Base-by-base conservation (phyloP, 2,329 filamentous ascomycete species). In the Dactylellina parvicollis region DNA sequence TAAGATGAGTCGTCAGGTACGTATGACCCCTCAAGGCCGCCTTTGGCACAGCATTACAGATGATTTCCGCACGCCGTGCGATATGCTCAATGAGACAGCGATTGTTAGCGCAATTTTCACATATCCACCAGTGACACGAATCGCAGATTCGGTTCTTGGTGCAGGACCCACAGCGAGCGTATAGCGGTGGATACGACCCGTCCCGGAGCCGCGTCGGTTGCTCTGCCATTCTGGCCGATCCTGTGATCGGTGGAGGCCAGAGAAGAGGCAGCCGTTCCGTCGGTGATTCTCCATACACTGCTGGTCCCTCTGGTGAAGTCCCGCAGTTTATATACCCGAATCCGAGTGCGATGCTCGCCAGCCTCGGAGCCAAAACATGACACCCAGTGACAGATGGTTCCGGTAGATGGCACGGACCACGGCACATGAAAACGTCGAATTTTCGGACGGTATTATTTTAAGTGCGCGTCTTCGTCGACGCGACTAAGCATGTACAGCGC, bases 291-390 rank as follows among this genome's bases (percentile, higher is more conserved):
- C 66, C 66, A 20, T 71, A 71, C 14, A 56, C n/a, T 2, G 40
- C 66, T 1, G 66, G 66, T 0, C 66, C 66, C 18, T 71, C 57
- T 16, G 66, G 66, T 14, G 66, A 64, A 14, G 66, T 64, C 14
- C 66, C 66, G 14, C 66, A 71, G 9, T 34, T 42, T 57, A 71
- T 71, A 18, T 57, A 71, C 1, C 56, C 56, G n/a, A 36, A 18
- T 16, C 56, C 66, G 3, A 71, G 18, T 10, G 57, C 49, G 12
- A 50, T 18, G 10, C 30, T 34, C 10, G 57, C 57, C 5, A 64
- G 18, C 14, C 18, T 28, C 3, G 9, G 52, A 2, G 4, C 14
- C 32, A 14, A 4, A 2, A 26, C 5, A 18, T 22, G 30, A 12
- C 3, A 12, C 18, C 22, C 52, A 14, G 9, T 26, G 28, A 32